Percentiles rank a stretch among this genome's conserved stretches.
Conservation (phyloP, 2,329 filamentous ascomycete species). For the Xylaria sp. region DNA sequence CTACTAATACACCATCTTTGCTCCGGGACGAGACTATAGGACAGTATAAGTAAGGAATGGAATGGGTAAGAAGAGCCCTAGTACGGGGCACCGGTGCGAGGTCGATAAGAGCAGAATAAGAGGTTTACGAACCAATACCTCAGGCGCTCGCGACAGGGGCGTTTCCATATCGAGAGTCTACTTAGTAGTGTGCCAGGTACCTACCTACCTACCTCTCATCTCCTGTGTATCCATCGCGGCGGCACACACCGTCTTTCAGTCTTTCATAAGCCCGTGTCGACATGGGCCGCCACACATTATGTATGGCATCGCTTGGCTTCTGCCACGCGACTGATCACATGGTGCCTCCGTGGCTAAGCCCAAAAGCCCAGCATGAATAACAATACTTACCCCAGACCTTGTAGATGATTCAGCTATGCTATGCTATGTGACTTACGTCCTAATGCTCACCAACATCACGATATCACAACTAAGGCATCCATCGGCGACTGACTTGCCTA, state of each 20-base stretch:
- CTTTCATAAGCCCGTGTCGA: constrained; percentile 22
- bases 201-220: too few relatives aligned
- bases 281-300: constrained; percentile 30
- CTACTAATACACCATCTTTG: neutral
- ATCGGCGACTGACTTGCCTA: constrained; percentile 3
- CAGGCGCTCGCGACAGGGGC: constrained; percentile 14
- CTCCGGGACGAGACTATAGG: neutral
- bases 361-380: constrained; percentile 20
- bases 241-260: constrained; percentile 33
- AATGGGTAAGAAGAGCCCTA: too few relatives aligned
- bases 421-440: constrained; percentile 3
- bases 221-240: neutral
- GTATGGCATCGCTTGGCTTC: constrained; percentile 35
- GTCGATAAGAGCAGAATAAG: constrained; percentile 15
- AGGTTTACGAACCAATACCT: constrained; percentile 30
- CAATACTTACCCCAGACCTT: constrained; percentile 6
- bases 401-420: constrained; percentile 6
- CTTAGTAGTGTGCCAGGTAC: too few relatives aligned
- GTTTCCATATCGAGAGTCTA: neutral
- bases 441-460: constrained; percentile 13
- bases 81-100: constrained; percentile 5
- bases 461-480: constrained; percentile 8
- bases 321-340: constrained; percentile 40
- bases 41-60: neutral
- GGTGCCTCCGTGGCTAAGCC: constrained; percentile 25